Evolutionary conservation across 352 stramenopile genomes (phyloP).

Genomic region (Globisporangium heterothallicum): DNA sequence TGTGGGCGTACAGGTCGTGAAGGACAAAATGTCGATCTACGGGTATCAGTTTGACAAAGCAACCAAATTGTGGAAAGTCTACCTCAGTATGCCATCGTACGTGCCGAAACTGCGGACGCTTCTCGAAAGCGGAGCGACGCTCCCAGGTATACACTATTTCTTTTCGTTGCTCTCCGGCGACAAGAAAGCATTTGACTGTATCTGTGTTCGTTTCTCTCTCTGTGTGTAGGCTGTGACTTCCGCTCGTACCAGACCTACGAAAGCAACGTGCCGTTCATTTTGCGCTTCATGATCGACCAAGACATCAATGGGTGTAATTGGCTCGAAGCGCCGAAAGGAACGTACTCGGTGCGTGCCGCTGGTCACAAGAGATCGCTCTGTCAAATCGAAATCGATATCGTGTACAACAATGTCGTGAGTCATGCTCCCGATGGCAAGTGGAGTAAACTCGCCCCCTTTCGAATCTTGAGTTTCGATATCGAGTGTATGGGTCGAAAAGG

Average conservation of each 20-base stretch:
- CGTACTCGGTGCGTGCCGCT: constrained; percentile 82
- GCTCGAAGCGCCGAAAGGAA: constrained; percentile 91
- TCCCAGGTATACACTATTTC: constrained; percentile 26
- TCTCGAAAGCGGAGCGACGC: constrained; percentile 82
- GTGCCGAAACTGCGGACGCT: constrained; percentile 91
- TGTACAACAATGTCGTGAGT: constrained; percentile 95
- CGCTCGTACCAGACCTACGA: constrained; percentile 93
- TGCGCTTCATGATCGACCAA: constrained; percentile 99
- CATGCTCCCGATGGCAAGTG: constrained; percentile 93
- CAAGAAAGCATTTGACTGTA: too few species aligned
- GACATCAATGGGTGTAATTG: constrained; percentile 97
- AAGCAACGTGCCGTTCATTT: constrained; percentile 98
- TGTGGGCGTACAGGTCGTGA: constrained; percentile 69
- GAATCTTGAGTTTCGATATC: constrained; percentile 99
- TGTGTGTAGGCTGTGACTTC: constrained; percentile 42
- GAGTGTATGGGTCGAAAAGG: constrained; percentile 99
- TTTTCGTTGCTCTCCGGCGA: not conserved
- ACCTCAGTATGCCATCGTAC: constrained; percentile 92
- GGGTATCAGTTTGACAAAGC: constrained; percentile 78
- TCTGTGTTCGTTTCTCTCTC: not conserved
- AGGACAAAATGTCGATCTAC: constrained; percentile 82
- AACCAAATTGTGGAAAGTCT: constrained; percentile 88
- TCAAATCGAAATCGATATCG: constrained; percentile 97
- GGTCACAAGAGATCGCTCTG: constrained; percentile 84
- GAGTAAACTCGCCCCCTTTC: constrained; percentile 95